Base-by-base conservation (phyloP, 1,284 basidiomycete species). In the Mycena sp. region DNA sequence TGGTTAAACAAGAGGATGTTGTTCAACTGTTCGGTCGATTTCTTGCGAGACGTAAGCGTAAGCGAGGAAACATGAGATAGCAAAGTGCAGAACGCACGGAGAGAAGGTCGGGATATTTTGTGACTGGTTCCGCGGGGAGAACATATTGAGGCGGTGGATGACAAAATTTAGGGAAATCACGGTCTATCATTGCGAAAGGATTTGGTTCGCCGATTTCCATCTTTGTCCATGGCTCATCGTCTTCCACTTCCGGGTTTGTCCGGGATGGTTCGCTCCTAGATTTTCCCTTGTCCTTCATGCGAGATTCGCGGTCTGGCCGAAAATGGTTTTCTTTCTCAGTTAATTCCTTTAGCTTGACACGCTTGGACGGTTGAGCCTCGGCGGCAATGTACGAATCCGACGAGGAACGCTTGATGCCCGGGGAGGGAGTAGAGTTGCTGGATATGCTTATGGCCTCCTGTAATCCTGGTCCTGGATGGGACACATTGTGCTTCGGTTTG, bases 371-470 rank as follows among this genome's bases (percentile, higher is more conserved):
- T 26, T 77, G 75, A 2, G 73, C 67, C 9, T 81, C 73, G 4
- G 70, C 71, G 17, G 69, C 56, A 25, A 81, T 70, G 1, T 74
- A 69, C 2, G 76, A 63, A 63, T 83, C 83, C 0, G 81, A 78
- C 4, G 82, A 81, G 28, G 78, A 70, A 25, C 85, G 79, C 67
- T 87, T 87, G 57, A 78, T 64, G 48, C 72, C 59, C 40, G 79
- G 65, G 4, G 78, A 76, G 17, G 77, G 72, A 32, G 14, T 69
- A 26, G 78, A 77, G 55, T 80, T 76, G 49, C 76, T 79, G 16
- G 82, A 80, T 10, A 80, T 71, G 35, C 77, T 77, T 16, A 82
- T 74, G 6, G 78, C 52, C 45, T 80, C 78, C 10, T 59, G 67
- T 25, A 60, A 58, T 52, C 46, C 28, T 53, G 66, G 28, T 54